Base-by-base conservation (phyloP, 176 grass and related monocot species). In the Hyparrhenia diplandra region DNA sequence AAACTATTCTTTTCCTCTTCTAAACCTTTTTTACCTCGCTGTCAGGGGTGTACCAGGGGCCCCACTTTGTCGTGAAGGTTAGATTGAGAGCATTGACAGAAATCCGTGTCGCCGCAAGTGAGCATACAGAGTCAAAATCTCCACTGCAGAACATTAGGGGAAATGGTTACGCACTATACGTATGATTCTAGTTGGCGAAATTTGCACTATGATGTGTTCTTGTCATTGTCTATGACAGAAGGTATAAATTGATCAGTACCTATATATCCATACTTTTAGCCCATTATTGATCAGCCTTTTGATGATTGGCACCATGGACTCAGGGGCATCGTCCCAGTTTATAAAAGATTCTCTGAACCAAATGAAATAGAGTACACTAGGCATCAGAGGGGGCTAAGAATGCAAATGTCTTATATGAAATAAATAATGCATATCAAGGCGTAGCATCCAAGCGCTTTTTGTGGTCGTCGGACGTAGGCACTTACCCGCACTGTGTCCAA, bases 31-130 rank as follows among this genome's bases (percentile, higher is more conserved):
- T 47, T 80, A 87, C 89, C 87, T 89, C 87, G 4, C 73, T 64
- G 4, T 83, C 55, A 55, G 84, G 73, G 5, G 65, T 87, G 71
- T 90, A 83, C 92, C 92, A 94, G 2, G 88, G 86, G 17, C 66
- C 37, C 89, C 86, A 91, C 46, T 80, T 41, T 8, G 5, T 71
- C 10, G 62, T 80, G 60, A 89, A 6, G 35, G 83, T 57, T 21
- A 94, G 66, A 54, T 75, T 32, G 25, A 94, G 76, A 17, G 60
- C 58, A 55, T 89, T 82, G 51, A 94, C 62, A 3, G 88, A 71
- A 46, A 18, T 29, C 9, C 85, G 80, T 2, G 85, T 94, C 0
- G 86, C 72, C 0, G 76, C 67, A 18, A 91, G 46, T 5, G 92
- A 31, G 36, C 84, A 87, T 16, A 74, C 10, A 0, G 51, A 60